These are phyloP conservation scores for Solanum raphanifolium DNA, from an alignment of 257 asterid genomes.

Conservation along the genomic window DNA sequence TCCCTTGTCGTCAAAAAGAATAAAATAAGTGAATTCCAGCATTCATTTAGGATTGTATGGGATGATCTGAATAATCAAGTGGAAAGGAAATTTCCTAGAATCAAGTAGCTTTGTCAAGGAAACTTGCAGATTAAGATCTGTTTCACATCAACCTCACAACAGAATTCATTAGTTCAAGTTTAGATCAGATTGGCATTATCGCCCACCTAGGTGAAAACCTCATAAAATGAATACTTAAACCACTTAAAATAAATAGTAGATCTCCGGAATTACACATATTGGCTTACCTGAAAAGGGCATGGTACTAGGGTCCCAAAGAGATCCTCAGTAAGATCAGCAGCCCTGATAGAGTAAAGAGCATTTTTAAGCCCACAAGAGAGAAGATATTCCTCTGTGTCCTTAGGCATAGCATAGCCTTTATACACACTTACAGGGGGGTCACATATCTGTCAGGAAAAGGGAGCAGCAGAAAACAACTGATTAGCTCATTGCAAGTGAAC, in stretches of 20 bases:
- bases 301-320: constrained; percentile 70
- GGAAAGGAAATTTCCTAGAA: not conserved
- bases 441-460: constrained; percentile 39
- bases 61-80: not conserved
- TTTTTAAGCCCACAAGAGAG: constrained; percentile 72
- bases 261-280: not conserved
- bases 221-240: not conserved
- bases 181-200: not conserved
- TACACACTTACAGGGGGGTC: constrained; percentile 92
- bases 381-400: constrained; percentile 78
- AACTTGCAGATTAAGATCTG: not conserved
- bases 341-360: constrained; percentile 77
- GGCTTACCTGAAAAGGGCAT: constrained; percentile 60
- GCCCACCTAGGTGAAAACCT: not conserved
- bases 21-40: not conserved
- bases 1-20: too few relatives aligned
- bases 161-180: not conserved
- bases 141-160: not conserved
- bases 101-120: not conserved
- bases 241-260: not conserved
- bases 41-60: not conserved
- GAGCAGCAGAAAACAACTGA: constrained; percentile 7
- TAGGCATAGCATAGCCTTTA: constrained; percentile 73
- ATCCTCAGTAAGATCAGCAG: constrained; percentile 59
- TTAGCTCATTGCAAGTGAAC: not conserved